Evolutionary conservation across 345 rosid genomes (phyloP).

Genomic region (Chamaenerion angustifolium): DNA sequence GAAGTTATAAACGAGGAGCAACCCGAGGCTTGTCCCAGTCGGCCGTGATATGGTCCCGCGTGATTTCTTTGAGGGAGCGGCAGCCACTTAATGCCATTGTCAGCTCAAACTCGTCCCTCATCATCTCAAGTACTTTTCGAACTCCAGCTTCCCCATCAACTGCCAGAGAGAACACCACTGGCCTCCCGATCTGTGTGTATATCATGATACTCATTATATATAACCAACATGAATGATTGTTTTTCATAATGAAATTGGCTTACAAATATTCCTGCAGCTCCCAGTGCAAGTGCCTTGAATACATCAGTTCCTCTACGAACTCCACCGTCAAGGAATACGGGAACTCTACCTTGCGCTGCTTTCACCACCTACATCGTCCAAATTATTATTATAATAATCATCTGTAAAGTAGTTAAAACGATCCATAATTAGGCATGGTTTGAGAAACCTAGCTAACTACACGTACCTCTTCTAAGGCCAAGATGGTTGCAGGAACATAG

Average conservation of each 20-base stretch:
- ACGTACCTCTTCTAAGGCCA: constrained; percentile 79
- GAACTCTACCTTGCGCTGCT: constrained; percentile 75
- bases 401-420: no score
- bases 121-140: constrained; percentile 48
- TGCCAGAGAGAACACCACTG: constrained; percentile 57
- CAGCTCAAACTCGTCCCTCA: constrained; percentile 63
- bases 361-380: constrained; percentile 52
- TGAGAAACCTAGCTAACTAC: no score
- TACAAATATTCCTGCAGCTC: constrained; percentile 92
- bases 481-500: constrained; percentile 75
- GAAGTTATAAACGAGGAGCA: no score
- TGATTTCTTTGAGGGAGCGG: constrained; percentile 38
- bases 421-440: no score
- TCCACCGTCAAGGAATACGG: constrained; percentile 92
- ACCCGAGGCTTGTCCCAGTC: constrained; percentile 21
- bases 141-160: constrained; percentile 67
- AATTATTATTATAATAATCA: no score
- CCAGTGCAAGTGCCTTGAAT: constrained; percentile 91
- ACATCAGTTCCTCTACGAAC: constrained; percentile 97
- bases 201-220: not conserved
- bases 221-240: no score
- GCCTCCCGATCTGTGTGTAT: constrained; percentile 64
- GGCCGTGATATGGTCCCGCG: constrained; percentile 46
- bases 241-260: constrained; percentile 12
- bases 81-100: constrained; percentile 80